These are phyloP conservation scores for Mycena kentingensis DNA, from an alignment of 768 basidiomycete genomes.

Conservation along the genomic window DNA sequence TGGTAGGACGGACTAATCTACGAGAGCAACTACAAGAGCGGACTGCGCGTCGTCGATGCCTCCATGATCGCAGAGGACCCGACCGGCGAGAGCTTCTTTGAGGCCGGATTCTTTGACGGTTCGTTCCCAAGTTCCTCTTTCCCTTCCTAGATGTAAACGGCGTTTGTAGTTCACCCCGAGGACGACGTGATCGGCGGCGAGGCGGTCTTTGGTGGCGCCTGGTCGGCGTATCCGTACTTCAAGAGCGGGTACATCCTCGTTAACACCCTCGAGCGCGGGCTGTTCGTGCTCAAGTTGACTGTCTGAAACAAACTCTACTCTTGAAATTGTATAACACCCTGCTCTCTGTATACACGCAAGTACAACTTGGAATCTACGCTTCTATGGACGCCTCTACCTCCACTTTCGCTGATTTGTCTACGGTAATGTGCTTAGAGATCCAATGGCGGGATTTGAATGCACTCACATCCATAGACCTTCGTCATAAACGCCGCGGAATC, in stretches of 20 bases:
- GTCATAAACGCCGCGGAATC: conserved; percentile 7
- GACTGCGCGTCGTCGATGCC: conserved; percentile 32
- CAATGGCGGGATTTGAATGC: no score
- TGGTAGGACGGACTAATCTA: conserved; percentile 26
- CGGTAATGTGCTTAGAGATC: no score
- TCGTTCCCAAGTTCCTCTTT: not conserved
- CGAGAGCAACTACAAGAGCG: conserved; percentile 33
- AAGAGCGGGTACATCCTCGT: conserved; percentile 17
- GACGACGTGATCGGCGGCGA: conserved; percentile 18
- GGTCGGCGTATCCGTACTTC: conserved; percentile 21
- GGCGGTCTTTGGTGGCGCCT: conserved; percentile 10
- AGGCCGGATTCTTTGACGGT: conserved; percentile 31
- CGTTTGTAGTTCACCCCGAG: conserved; percentile 7
- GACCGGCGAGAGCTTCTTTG: conserved; percentile 28
- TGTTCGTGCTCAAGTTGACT: conserved; percentile 14
- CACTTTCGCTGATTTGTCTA: no score
- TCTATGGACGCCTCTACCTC: no score
- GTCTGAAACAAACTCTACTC: not conserved
- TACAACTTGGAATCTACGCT: no score
- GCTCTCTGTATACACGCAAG: no score
- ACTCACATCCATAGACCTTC: conserved; percentile 16
- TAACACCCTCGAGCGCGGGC: conserved; percentile 18
- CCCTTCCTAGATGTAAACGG: not conserved
- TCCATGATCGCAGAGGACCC: conserved; percentile 30
- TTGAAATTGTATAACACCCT: no score